Base-by-base conservation (phyloP, 1,284 basidiomycete species). In the Cystobasidium pallidum region DNA sequence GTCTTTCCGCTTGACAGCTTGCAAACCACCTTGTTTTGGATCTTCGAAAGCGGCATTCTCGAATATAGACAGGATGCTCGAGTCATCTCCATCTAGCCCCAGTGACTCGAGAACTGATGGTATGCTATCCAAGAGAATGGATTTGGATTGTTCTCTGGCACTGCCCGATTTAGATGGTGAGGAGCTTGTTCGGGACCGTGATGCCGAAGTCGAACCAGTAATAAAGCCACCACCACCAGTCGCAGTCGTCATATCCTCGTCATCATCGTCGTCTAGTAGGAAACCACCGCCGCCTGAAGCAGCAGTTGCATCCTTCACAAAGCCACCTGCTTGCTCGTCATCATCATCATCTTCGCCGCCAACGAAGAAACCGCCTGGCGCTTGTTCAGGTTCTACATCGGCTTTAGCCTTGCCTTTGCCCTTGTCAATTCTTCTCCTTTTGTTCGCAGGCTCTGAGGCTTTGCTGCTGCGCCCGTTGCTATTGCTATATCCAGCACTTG, bases 21-120 rank as follows among this genome's bases (percentile, higher is more conserved):
- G 45, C 21, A 59, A 41, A n/a, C 68, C 66, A 26, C 63, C 66
- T n/a, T 68, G 51, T 3, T 24, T 13, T 45, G n/a, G 41, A 51
- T 74, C 73, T 13, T 52, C 41, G 32, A 65, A 52, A n/a, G 67
- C 61, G 19, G 65, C 73, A 30, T 70, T 64, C 36, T 71, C 67
- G 55, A 74, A 74, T 21, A 68, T 66, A 4, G 73, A 63, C n/a
- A 74, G 54, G 11, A 74, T 54, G 39, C 57, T 62, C 21, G 32
- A 28, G 41, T 64, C 66, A 34, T 74, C 73, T 28, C 66, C 61
- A 45, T 70, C 67, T 3, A 74, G 61, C 2, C 54, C 67, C 6
- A 74, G 47, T 26, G 24, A 51, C 10, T 65, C 73, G 1, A 74
- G 61, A 17, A 62, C 62, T 15, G 43, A n/a, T n/a, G 73, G 65